Percentiles rank a stretch among this genome's conserved stretches.
phyloP scores from a whole-genome alignment of 2,329 filamentous ascomycete species.

The Arthrinium puccinioides region DNA sequence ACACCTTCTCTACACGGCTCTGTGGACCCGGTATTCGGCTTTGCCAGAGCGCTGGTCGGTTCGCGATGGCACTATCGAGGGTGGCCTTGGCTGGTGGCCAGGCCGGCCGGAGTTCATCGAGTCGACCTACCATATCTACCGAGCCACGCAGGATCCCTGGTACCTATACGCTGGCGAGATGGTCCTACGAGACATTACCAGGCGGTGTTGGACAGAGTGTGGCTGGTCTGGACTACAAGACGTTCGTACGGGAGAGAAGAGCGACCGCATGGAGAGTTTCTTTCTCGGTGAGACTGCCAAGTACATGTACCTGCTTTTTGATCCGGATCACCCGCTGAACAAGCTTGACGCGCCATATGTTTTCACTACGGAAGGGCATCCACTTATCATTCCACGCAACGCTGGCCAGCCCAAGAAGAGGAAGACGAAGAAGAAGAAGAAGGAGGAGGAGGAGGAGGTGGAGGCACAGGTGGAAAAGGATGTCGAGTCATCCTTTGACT shows the following conservation, averaged over 20 bases:
- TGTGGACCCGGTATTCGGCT: conserved; percentile 93
- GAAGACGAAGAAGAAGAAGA: too few species aligned
- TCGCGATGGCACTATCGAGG: conserved; percentile 74
- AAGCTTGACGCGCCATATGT: conserved; percentile 80
- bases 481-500: conserved; percentile 30
- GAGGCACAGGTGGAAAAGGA: conserved; percentile 14
- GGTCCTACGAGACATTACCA: conserved; percentile 80
- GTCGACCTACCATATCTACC: conserved; percentile 93
- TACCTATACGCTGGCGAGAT: conserved; percentile 95
- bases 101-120: conserved; percentile 95
- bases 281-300: conserved; percentile 95
- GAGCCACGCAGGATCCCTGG: conserved; percentile 90
- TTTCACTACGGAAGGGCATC: conserved; percentile 94
- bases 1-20: conserved; percentile 81
- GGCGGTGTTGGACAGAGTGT: conserved; percentile 82
- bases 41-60: conserved; percentile 93
- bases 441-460: too few species aligned
- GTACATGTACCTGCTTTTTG: conserved; percentile 89
- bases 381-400: conserved; percentile 69
- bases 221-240: conserved; percentile 90
- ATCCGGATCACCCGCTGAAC: conserved; percentile 80
- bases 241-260: conserved; percentile 75
- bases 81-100: conserved; percentile 88
- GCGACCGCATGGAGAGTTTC: conserved; percentile 97
- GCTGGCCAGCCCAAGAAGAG: conserved; percentile 15